phyloP scores from a whole-genome alignment of 352 stramenopile genomes.

The Globisporangium uncinulatum region DNA sequence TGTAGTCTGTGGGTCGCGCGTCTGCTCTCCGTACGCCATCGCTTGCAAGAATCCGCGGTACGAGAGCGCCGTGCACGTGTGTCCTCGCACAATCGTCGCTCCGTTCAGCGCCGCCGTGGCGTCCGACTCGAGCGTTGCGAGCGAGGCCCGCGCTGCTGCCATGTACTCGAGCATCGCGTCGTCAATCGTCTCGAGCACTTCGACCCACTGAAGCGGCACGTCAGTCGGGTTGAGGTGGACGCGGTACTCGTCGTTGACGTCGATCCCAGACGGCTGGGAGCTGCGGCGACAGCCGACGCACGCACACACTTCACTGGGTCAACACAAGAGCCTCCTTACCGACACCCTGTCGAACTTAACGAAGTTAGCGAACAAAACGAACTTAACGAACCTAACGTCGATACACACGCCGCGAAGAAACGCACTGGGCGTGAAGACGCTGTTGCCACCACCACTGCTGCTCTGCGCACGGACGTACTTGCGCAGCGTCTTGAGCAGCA shows the following conservation, averaged over 20 bases:
- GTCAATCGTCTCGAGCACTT: constrained; percentile 51
- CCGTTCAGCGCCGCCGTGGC: constrained; percentile 31
- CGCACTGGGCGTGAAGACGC: constrained; percentile 25
- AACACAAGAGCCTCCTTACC: constrained; percentile 6
- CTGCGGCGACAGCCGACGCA: constrained; percentile 8
- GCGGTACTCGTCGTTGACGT: constrained; percentile 51
- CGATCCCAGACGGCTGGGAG: constrained; percentile 42
- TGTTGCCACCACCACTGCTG: constrained; percentile 1
- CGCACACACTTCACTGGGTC: no score
- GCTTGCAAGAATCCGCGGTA: constrained; percentile 52
- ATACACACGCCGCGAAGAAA: constrained; percentile 31
- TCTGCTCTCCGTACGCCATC: constrained; percentile 15
- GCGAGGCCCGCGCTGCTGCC: constrained; percentile 23
- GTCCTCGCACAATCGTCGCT: constrained; percentile 26
- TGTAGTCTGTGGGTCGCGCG: not conserved
- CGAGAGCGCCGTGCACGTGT: constrained; percentile 42
- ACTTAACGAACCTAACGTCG: constrained; percentile 30
- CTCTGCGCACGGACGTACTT: constrained; percentile 37
- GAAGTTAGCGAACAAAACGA: not conserved
- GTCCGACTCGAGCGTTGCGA: constrained; percentile 25
- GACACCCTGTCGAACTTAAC: not conserved
- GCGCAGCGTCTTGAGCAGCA: constrained; percentile 50
- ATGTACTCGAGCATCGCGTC: constrained; percentile 42
- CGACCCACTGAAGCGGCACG: constrained; percentile 61
- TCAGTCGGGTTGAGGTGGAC: constrained; percentile 51